These are phyloP conservation scores for Streptanthus diversifolius DNA, from an alignment of 345 rosid species.

Conservation along the genomic window DNA sequence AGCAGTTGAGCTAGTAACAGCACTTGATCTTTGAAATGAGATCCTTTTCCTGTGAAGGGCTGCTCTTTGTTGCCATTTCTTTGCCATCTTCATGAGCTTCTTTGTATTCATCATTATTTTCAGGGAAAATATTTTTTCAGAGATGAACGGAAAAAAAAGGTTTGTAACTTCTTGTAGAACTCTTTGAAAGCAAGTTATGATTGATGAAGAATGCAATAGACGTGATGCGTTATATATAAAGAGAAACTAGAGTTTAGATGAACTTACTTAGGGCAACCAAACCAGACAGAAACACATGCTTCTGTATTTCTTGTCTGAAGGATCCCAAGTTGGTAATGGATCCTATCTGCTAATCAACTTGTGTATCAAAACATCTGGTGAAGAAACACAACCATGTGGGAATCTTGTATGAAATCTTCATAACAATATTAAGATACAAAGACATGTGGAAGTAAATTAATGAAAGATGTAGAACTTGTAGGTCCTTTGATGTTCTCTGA, in stretches of 20 bases:
- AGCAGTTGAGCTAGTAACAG: not conserved
- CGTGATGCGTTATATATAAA: not conserved
- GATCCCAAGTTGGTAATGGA: not conserved
- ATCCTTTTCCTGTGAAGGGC: constrained; percentile 18
- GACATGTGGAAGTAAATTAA: not conserved
- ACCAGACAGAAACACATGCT: not conserved
- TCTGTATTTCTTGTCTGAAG: not conserved
- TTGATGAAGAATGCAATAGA: constrained; percentile 1
- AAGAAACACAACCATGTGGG: constrained; percentile 1
- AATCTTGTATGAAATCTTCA: not conserved
- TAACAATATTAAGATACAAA: not conserved
- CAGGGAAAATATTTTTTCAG: not conserved
- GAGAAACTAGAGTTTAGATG: not conserved
- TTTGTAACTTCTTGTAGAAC: not conserved
- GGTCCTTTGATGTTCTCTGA: constrained; percentile 2
- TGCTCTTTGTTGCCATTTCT: constrained; percentile 24
- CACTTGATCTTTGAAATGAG: not conserved
- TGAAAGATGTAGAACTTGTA: not conserved
- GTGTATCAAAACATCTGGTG: not conserved
- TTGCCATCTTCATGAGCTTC: constrained; percentile 24
- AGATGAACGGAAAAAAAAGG: not conserved
- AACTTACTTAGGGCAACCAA: not conserved
- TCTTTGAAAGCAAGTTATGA: not conserved
- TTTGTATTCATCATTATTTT: not conserved
- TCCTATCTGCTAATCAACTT: not conserved